Evolutionary conservation across 768 basidiomycete species (phyloP).

Genomic region (Kwoniella newhampshirensis): DNA sequence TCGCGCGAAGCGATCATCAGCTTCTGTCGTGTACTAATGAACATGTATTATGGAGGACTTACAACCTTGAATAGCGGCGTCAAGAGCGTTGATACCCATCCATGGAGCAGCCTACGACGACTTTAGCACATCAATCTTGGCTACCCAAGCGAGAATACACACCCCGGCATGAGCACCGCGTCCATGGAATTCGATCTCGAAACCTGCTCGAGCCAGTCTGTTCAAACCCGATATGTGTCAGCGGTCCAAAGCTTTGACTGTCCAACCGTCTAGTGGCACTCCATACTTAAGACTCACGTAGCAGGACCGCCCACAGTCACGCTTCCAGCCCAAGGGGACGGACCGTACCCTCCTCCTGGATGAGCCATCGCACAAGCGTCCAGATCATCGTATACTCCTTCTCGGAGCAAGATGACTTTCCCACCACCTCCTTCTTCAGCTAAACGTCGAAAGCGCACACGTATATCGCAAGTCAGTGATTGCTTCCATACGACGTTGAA

Average conservation of each 20-base stretch:
- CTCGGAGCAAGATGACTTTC: conserved; percentile 30
- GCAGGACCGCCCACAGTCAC: conserved; percentile 29
- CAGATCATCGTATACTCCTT: conserved; percentile 37
- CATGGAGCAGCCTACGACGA: conserved; percentile 30
- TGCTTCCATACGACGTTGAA: no score
- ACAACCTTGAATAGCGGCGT: conserved; percentile 67
- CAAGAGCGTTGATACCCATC: conserved; percentile 51
- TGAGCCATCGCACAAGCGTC: conserved; percentile 46
- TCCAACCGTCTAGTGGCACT: no score
- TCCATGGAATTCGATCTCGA: conserved; percentile 35
- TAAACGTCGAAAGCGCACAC: conserved; percentile 6
- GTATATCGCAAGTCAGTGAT: conserved; percentile 3
- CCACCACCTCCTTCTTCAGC: conserved; percentile 45
- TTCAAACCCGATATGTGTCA: no score
- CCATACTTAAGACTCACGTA: conserved; percentile 10
- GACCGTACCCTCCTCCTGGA: conserved; percentile 34
- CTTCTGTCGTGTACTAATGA: background rate
- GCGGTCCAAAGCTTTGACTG: no score
- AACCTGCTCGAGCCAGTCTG: conserved; percentile 32
- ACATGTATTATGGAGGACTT: conserved; percentile 6
- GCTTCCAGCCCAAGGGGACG: conserved; percentile 18
- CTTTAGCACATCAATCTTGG: background rate
- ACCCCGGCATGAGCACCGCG: conserved; percentile 45
- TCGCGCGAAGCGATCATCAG: conserved; percentile 54
- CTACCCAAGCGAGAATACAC: conserved; percentile 4